Evolutionary conservation across 495 filamentous ascomycete species (phyloP), one percentile per base, ranked within the genome.

Genomic region (Aspergillus haitiensis): DNA sequence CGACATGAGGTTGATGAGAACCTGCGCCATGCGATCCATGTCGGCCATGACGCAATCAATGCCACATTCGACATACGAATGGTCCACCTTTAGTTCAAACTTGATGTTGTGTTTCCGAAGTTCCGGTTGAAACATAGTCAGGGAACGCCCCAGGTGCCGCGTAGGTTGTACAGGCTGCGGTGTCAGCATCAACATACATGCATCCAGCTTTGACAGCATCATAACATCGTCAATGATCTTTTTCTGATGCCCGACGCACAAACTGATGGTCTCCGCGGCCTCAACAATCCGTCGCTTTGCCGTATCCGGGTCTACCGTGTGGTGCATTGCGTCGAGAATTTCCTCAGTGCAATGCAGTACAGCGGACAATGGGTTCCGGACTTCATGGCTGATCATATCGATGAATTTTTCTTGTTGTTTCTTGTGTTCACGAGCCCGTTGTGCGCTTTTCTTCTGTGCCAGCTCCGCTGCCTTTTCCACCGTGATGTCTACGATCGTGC

Each of bases 351-450:
- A 92, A 70, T 93, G 89, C 36, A 93, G 72, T 47, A 93, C 91
- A 7, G 90, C 90, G 46, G 84, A 88, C 8, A 94, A 77, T 2
- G 91, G 91, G 61, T 94, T 96, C 8, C 90, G 83, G 78, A 94
- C 90, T 66, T 96, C 91, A 64, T 96, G 91, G 61, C 87, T 91
- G 7, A 88, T 92, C 61, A 92, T 93, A 69, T 93, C 90, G 65
- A 94, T 93, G 70, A 93, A 95, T 59, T 91, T 92, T 66, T 93
- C 86, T 61, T 89, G 86, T 59, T 88, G 84, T 37, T 82, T 74
- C 67, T 89, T 88, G 44, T 82, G 79, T 59, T 86, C 84, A 50
- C 88, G 79, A 6, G 84, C 88, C 66, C 85, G 86, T 61, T 82
- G 76, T 34, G 85, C 84, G 62, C 83, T 78, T 53, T 85, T 84